A percentile compares a stretch with the other conserved stretches of the same genome.
Conservation (phyloP, 305 asterid species). For the Solanum hybrid region DNA sequence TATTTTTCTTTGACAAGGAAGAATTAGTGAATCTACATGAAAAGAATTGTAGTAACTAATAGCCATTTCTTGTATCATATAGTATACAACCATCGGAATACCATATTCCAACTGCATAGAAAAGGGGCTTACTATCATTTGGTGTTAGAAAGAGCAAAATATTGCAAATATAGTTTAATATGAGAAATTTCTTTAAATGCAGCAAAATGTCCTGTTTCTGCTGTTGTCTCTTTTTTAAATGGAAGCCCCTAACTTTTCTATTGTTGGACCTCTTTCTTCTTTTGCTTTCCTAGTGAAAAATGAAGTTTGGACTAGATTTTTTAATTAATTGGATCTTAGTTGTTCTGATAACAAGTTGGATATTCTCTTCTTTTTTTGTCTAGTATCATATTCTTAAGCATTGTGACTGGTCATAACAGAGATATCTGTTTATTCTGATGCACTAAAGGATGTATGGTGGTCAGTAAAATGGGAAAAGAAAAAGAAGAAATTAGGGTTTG, state of each 20-base stretch:
- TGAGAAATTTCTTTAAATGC: background rate
- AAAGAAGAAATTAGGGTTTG: background rate
- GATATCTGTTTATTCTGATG: background rate
- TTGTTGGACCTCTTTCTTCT: background rate
- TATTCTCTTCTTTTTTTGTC: background rate
- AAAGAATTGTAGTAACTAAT: background rate
- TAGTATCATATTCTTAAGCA: background rate
- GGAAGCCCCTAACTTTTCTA: background rate
- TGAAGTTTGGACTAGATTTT: background rate
- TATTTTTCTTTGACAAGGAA: background rate
- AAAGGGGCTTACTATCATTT: background rate
- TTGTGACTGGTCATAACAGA: background rate
- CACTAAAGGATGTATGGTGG: background rate
- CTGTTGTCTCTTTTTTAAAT: background rate
- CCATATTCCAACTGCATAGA: background rate
- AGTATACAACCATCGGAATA: background rate
- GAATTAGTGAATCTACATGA: background rate
- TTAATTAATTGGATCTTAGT: background rate
- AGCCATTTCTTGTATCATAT: background rate
- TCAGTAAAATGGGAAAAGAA: background rate
- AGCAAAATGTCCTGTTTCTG: background rate
- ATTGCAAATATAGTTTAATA: background rate
- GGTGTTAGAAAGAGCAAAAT: background rate
- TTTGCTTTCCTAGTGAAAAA: background rate
- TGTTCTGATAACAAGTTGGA: background rate